Base-by-base conservation (phyloP, 257 asterid genomes). In the Oldenlandia corymbosa region DNA sequence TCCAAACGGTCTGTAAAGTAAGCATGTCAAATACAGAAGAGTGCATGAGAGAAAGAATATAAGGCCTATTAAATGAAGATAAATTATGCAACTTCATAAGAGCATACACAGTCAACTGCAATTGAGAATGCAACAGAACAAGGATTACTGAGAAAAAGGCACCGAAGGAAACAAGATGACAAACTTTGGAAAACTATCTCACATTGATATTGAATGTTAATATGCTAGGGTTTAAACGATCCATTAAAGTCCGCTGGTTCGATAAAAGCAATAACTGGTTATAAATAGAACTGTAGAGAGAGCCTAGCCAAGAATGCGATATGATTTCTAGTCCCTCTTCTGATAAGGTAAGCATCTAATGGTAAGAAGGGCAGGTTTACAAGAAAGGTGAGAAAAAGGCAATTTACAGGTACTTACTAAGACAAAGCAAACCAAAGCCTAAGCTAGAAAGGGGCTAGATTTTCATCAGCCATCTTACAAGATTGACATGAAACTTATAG, bases 1-100 rank as follows among this genome's bases (percentile, higher is more conserved):
- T 88, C 96, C 37, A 84, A 80, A 62, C 94, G 84, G 72, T 87
- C 95, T 85, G 80, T 77, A 77, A 41, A 66, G 66, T 65, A 46
- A 61, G 68, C 45, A 49, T 41, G 69, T 65, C 36, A 71, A 69
- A 39, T 16, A 5, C 48, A 55, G 43, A 42, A 55, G 46, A 17
- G 16, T n/a, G 30, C 36, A 34, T 10, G 18, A 47, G 12, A 30
- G 23, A 48, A 7, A 21, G 24, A 36, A 26, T 8, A 21, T 16
- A 50, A 10, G 18, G 21, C 55, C 43, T 12, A 52, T 37, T 31
- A 12, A 20, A 1, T 47, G 21, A 48, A 62, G 21, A 17, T 17
- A 28, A 30, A 14, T 5, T 28, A 16, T 18, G 16, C 56, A 12
- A 46, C 20, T 45, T 47, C 11, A 18, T 3, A 16, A 30, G 24